phyloP scores from a whole-genome alignment of 495 filamentous ascomycete species.

The Neurospora sp. region DNA sequence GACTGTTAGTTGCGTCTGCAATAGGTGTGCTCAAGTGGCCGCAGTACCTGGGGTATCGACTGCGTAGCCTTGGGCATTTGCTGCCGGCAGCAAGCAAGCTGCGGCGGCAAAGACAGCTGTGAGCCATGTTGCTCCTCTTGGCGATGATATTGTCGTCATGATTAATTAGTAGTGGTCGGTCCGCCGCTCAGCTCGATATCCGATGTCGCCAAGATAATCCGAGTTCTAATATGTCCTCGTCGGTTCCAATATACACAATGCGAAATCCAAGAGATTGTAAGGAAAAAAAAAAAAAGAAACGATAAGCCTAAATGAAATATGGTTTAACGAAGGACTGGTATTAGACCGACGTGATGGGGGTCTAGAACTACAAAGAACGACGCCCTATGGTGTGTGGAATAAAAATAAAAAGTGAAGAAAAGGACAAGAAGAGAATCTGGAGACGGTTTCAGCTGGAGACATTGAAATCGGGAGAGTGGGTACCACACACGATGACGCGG shows the following conservation, averaged over 20 bases:
- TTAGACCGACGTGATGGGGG: background rate
- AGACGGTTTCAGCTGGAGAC: background rate
- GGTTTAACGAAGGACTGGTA: background rate
- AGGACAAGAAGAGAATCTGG: background rate
- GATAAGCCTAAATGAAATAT: background rate
- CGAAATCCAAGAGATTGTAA: background rate
- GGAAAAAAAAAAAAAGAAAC: background rate
- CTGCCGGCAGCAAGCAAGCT: slow-evolving; percentile 8
- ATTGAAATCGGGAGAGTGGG: background rate
- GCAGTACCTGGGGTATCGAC: slow-evolving; percentile 17
- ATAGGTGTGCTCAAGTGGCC: background rate
- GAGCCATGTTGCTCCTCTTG: slow-evolving; percentile 10
- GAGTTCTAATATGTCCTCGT: too few species aligned
- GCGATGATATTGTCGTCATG: background rate
- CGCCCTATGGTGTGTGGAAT: background rate
- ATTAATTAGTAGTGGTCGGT: background rate
- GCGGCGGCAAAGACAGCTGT: slow-evolving; percentile 7
- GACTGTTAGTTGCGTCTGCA: slow-evolving; percentile 3
- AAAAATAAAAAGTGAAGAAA: background rate
- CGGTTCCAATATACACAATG: background rate
- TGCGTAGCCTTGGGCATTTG: slow-evolving; percentile 15
- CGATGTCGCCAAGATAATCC: background rate
- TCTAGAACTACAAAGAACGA: background rate
- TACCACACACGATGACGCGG: background rate
- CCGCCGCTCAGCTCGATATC: background rate